phyloP scores from a whole-genome alignment of 2,329 filamentous ascomycete genomes.

The Sarocladiaceae sp. region DNA sequence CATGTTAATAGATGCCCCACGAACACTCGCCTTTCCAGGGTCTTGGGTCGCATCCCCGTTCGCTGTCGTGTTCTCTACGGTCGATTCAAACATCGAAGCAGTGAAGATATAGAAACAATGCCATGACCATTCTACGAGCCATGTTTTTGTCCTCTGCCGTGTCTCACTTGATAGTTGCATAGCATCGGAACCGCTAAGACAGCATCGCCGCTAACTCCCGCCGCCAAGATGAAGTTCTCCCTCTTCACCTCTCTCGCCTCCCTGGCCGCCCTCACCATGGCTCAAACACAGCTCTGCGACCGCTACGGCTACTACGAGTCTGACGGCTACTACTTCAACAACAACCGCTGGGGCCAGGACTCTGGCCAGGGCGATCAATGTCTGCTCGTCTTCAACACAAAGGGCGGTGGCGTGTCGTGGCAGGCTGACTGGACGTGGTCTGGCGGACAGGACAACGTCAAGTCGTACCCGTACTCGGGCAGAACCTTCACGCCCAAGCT shows the following conservation, averaged over 20 bases:
- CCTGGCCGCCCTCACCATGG: conserved; percentile 12
- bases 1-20: conserved; percentile 3
- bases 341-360: conserved; percentile 33
- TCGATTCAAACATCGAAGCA: too few species aligned
- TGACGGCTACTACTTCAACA: conserved; percentile 24
- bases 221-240: conserved; percentile 14
- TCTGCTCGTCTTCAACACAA: conserved; percentile 29
- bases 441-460: conserved; percentile 30
- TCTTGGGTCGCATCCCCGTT: background rate
- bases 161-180: conserved; percentile 5
- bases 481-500: conserved; percentile 16
- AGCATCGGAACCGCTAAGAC: conserved; percentile 1
- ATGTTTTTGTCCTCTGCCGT: too few species aligned
- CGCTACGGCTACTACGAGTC: conserved; percentile 18
- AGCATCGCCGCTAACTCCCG: background rate
- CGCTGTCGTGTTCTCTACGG: too few species aligned
- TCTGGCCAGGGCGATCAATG: conserved; percentile 31
- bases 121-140: too few species aligned
- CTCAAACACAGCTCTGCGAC: conserved; percentile 16
- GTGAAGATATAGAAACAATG: too few species aligned
- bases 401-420: conserved; percentile 29
- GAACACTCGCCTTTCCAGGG: background rate
- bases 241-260: conserved; percentile 13
- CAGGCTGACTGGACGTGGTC: conserved; percentile 34
- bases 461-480: conserved; percentile 30